Evolutionary conservation across 106 monocot genomes (phyloP).

Genomic region (Hemerocallis citrina): DNA sequence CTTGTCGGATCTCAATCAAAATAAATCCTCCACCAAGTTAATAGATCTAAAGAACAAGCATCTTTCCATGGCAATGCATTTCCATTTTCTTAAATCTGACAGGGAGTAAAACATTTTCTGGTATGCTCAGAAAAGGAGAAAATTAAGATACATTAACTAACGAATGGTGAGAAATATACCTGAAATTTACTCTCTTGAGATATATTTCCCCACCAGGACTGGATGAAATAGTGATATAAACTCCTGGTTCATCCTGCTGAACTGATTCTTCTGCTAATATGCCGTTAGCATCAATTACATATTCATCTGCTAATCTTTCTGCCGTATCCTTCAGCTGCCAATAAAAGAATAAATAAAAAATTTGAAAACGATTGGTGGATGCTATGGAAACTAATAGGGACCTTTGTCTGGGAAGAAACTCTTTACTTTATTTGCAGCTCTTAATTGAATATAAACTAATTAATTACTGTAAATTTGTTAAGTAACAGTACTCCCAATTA

Average conservation of each 20-base stretch:
- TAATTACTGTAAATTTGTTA: too few species aligned
- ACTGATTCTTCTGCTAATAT: conserved; percentile 31
- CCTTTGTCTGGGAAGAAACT: background rate
- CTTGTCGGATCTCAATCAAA: too few species aligned
- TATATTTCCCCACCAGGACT: conserved; percentile 38
- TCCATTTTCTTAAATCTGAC: too few species aligned
- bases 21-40: too few species aligned
- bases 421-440: background rate
- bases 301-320: conserved; percentile 26
- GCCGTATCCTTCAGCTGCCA: conserved; percentile 56
- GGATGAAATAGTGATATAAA: conserved; percentile 44
- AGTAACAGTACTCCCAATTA: too few species aligned
- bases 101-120: too few species aligned
- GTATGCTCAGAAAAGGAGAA: too few species aligned
- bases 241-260: conserved; percentile 59
- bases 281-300: conserved; percentile 15
- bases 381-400: too few species aligned
- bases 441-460: too few species aligned
- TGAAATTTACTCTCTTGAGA: conserved; percentile 62
- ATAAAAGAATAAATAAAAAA: background rate
- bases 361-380: background rate
- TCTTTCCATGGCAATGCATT: too few species aligned
- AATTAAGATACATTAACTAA: too few species aligned
- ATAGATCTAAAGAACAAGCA: too few species aligned
- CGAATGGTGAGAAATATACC: conserved; percentile 17